phyloP scores from a whole-genome alignment of 495 filamentous ascomycete species.

The Hyaloscypha bicolor region DNA sequence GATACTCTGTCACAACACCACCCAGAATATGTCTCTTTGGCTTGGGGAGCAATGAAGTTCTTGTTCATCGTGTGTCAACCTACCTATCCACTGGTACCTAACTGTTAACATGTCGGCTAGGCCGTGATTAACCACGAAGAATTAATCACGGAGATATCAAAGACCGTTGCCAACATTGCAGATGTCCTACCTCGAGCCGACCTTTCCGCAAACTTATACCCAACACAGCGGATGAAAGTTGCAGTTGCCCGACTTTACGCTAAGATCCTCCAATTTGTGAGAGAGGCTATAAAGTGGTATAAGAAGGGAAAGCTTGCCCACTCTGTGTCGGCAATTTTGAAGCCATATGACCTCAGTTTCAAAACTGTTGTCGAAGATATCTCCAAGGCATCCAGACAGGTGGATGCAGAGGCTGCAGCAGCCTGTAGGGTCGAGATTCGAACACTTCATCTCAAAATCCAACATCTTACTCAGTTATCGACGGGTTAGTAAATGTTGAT shows the following conservation, averaged over 20 bases:
- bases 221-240: slow-evolving; percentile 36
- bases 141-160: slow-evolving; percentile 29
- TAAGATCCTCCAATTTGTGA: slow-evolving; percentile 37
- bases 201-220: slow-evolving; percentile 35
- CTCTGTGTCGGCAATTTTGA: slow-evolving; percentile 23
- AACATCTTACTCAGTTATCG: slow-evolving; percentile 8
- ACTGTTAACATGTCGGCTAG: slow-evolving; percentile 10
- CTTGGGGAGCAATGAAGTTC: slow-evolving; percentile 38
- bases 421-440: slow-evolving; percentile 9
- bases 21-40: slow-evolving; percentile 27
- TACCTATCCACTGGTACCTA: background rate
- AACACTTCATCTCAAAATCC: slow-evolving; percentile 11
- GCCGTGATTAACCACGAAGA: slow-evolving; percentile 34
- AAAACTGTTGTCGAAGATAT: slow-evolving; percentile 11
- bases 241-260: slow-evolving; percentile 36
- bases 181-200: slow-evolving; percentile 37
- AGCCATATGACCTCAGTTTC: slow-evolving; percentile 11
- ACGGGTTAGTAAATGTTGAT: slow-evolving; percentile 1
- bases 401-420: slow-evolving; percentile 5
- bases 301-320: slow-evolving; percentile 31
- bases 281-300: slow-evolving; percentile 37
- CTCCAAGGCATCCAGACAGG: slow-evolving; percentile 9
- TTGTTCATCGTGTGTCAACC: slow-evolving; percentile 27
- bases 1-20: slow-evolving; percentile 32
- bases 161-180: slow-evolving; percentile 36